These are phyloP conservation scores for Conticribra weissflogii DNA, from an alignment of 108 stramenopile genomes.

Conservation along the genomic window DNA sequence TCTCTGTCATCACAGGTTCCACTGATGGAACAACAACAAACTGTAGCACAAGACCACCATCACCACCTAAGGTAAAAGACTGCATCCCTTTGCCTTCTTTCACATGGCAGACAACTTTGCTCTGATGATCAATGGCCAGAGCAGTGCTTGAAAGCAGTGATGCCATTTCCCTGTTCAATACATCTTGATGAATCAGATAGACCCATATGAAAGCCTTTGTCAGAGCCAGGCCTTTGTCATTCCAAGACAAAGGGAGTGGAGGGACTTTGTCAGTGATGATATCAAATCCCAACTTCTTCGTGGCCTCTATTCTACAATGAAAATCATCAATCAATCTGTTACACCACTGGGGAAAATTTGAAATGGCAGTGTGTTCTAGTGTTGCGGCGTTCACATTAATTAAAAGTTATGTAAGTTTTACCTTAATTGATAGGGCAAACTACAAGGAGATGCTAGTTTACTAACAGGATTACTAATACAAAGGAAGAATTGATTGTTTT, in stretches of 20 bases:
- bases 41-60: conserved; percentile 6
- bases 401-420: too few species aligned
- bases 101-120: conserved; percentile 12
- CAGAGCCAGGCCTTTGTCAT: background rate
- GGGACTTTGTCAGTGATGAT: too few species aligned
- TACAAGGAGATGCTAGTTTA: too few species aligned
- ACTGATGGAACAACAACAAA: conserved; percentile 12
- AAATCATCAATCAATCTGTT: background rate
- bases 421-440: too few species aligned
- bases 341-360: background rate
- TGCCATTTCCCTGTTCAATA: conserved; percentile 22
- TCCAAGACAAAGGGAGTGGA: background rate
- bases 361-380: background rate
- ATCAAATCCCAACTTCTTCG: too few species aligned
- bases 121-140: conserved; percentile 16
- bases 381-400: background rate
- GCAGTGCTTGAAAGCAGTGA: background rate
- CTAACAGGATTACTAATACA: too few species aligned
- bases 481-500: too few species aligned
- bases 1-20: conserved; percentile 3
- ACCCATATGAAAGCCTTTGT: conserved; percentile 19
- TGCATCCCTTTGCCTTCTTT: conserved; percentile 3
- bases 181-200: conserved; percentile 11
- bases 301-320: too few species aligned
- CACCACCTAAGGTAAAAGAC: conserved; percentile 13